Base-by-base conservation (phyloP, 2,329 filamentous ascomycete species). In the Chrysosphaeria jannelii region DNA sequence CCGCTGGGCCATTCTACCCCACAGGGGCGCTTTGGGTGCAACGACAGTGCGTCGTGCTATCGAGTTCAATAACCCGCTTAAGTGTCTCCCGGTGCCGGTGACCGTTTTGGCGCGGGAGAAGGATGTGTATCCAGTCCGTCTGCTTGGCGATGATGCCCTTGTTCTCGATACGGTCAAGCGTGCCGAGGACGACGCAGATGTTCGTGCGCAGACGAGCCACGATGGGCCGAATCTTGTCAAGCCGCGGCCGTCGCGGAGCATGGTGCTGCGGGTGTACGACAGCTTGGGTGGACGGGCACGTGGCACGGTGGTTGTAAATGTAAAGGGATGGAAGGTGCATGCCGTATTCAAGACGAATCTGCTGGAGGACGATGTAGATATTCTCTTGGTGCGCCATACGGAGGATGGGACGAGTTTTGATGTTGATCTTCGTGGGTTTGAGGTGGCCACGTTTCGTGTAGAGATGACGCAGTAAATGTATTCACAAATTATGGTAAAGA, bases 141-240 rank as follows among this genome's bases (percentile, higher is more conserved):
- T 91, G n/a, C 50, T 51, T 2, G 67, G 68, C 21, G 51, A 55
- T 21, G 40, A 52, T 7, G 67, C 70, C 3, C 48, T 97, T 11
- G 51, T 97, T 4, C 50, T 97, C 1, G 85, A 97, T 39, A 69
- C 67, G 1, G 57, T 97, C 42, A 97, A 97, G 55, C 68, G 85
- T 27, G 85, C 75, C n/a, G 72, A 81, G 39, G 72, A 81, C 35
- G 72, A 81, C 33, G 65, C 69, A 36, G 72, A 78, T 33, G 57
- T 78, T 20, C 61, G 54, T 21, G 44, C 53, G 3, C 57, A 59
- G 12, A 57, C 58, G 17, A 27, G 28, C 16, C n/a, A 24, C 7
- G 30, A 20, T n/a, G 28, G 27, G 6, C 27, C 30, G 17, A 29
- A 25, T 13, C 27, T 40, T 29, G 45, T 81, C 15, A 56, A 59